Conservation (phyloP, 352 stramenopile species). For the Pythium angustatum region DNA sequence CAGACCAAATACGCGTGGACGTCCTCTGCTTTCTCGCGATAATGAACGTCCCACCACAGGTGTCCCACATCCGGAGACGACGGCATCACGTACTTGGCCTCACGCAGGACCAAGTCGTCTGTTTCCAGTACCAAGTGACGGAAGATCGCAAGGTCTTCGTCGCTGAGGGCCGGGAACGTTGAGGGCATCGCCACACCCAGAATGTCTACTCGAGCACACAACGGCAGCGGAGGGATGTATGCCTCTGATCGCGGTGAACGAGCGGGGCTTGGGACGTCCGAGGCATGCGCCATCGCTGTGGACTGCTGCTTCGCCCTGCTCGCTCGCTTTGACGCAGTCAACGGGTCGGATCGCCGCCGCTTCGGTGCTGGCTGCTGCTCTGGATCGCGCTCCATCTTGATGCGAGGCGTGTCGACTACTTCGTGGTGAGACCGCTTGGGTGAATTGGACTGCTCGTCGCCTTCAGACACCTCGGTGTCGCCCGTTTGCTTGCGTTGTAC, state of each 20-base stretch:
- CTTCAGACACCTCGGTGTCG: neutral
- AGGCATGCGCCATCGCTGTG: neutral
- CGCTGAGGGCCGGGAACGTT: neutral
- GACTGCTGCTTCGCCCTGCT: neutral
- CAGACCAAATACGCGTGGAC: too few relatives aligned
- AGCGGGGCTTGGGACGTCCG: neutral
- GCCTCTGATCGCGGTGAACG: neutral
- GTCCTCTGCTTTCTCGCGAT: neutral
- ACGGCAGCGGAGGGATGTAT: neutral
- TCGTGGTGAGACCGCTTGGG: neutral
- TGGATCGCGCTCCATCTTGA: neutral
- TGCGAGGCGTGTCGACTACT: neutral
- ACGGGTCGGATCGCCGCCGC: neutral
- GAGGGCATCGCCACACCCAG: neutral
- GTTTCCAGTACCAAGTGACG: neutral
- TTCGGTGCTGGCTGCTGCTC: neutral
- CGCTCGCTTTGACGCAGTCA: neutral
- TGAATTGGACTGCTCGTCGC: neutral
- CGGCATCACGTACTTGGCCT: neutral
- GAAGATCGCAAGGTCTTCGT: slow-evolving; percentile 4
- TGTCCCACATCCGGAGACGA: neutral
- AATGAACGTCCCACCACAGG: neutral
- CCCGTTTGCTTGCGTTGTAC: slow-evolving; percentile 1
- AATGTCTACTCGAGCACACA: neutral
- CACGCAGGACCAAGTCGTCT: neutral